phyloP scores from a whole-genome alignment of 495 filamentous ascomycete genomes.

The Bacidia gigantensis region DNA sequence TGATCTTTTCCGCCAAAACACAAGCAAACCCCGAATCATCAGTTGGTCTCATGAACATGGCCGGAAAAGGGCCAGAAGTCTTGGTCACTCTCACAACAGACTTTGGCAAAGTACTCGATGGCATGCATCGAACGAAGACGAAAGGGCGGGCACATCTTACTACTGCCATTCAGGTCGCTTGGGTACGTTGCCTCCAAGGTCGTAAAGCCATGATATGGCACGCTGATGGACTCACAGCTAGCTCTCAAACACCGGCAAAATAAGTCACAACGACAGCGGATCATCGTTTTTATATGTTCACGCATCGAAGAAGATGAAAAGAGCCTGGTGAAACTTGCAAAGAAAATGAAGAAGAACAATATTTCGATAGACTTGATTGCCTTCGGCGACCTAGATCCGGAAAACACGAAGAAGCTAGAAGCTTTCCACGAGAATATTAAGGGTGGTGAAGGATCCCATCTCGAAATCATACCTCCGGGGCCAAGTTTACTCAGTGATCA shows the following conservation, averaged over 20 bases:
- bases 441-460: slow-evolving; percentile 73
- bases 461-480: slow-evolving; percentile 83
- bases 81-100: slow-evolving; percentile 90
- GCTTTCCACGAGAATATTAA: slow-evolving; percentile 89
- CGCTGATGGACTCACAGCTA: slow-evolving; percentile 38
- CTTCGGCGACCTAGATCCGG: slow-evolving; percentile 84
- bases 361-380: slow-evolving; percentile 85
- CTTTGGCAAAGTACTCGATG: slow-evolving; percentile 86
- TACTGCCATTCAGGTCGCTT: slow-evolving; percentile 87
- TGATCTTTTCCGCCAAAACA: slow-evolving; percentile 89
- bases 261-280: slow-evolving; percentile 85
- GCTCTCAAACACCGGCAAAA: slow-evolving; percentile 98
- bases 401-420: slow-evolving; percentile 81
- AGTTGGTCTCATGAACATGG: slow-evolving; percentile 98
- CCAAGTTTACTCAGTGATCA: slow-evolving; percentile 83
- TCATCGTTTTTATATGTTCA: slow-evolving; percentile 90
- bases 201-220: background rate
- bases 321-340: slow-evolving; percentile 74
- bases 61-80: slow-evolving; percentile 89
- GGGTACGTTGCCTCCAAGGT: slow-evolving; percentile 42
- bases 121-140: slow-evolving; percentile 89
- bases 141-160: slow-evolving; percentile 71
- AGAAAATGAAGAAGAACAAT: slow-evolving; percentile 96
- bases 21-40: slow-evolving; percentile 90
- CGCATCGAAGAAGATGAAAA: slow-evolving; percentile 82